These are phyloP conservation scores for Metschnikowia borealis DNA, from an alignment of 805 yeast genomes.

Conservation along the genomic window DNA sequence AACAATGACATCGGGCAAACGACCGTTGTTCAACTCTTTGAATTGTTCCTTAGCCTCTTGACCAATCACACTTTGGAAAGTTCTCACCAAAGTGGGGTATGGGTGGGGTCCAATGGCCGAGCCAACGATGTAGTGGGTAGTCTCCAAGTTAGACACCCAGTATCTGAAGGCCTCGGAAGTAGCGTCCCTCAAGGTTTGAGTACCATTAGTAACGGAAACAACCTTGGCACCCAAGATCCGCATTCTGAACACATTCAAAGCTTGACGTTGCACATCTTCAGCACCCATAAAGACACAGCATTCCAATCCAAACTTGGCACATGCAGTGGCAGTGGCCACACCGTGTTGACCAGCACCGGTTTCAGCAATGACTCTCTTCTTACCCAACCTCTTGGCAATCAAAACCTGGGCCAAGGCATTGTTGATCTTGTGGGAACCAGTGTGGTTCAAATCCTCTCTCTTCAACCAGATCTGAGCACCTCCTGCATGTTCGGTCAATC, in stretches of 20 bases:
- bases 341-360: conserved; percentile 95
- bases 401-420: conserved; percentile 81
- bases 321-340: conserved; percentile 89
- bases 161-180: conserved; percentile 93
- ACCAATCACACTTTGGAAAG: conserved; percentile 97
- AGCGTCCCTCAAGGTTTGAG: conserved; percentile 94
- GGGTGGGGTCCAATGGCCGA: conserved; percentile 99
- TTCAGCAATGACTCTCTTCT: conserved; percentile 75
- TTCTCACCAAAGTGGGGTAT: conserved; percentile 94
- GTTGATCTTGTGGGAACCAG: conserved; percentile 85
- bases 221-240: conserved; percentile 94
- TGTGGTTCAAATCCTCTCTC: conserved; percentile 91
- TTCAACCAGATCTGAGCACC: conserved; percentile 95
- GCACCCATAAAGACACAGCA: conserved; percentile 99
- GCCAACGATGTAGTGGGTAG: conserved; percentile 95
- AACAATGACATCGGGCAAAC: conserved; percentile 87
- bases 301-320: conserved; percentile 87
- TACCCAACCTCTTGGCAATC: conserved; percentile 75
- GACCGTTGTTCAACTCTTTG: conserved; percentile 70
- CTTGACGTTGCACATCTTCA: conserved; percentile 98
- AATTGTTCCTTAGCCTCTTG: conserved; percentile 91
- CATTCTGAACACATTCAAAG: conserved; percentile 96
- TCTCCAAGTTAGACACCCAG: conserved; percentile 85
- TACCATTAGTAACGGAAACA: conserved; percentile 89
- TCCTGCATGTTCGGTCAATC: conserved; percentile 85